Conservation (phyloP, 179 eudicot genomes). For the Corrigiola litoralis region DNA sequence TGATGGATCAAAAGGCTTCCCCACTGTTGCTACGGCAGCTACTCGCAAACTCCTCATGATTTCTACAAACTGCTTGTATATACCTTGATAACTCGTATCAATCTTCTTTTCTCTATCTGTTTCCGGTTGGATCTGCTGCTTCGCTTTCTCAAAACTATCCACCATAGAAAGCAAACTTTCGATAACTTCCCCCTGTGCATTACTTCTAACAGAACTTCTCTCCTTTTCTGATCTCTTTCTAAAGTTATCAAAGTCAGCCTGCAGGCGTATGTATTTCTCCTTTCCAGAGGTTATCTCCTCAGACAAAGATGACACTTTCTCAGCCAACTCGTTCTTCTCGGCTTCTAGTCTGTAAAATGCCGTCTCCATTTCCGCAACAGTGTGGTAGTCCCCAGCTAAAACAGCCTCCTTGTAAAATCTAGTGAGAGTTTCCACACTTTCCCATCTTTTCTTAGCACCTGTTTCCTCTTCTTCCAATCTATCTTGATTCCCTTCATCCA, state of each 20-base stretch:
- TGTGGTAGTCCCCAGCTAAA: conserved; percentile 49
- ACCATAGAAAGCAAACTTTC: conserved; percentile 89
- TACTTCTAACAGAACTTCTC: conserved; percentile 46
- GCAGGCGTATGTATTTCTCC: conserved; percentile 70
- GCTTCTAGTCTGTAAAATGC: conserved; percentile 43
- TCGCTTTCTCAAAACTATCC: conserved; percentile 90
- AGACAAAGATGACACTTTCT: conserved; percentile 44
- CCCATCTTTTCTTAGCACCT: conserved; percentile 22
- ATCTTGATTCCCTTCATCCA: conserved; percentile 31
- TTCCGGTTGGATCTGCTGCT: conserved; percentile 64
- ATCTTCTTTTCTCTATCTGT: conserved; percentile 80
- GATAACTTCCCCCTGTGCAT: conserved; percentile 85
- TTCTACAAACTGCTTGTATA: conserved; percentile 95
- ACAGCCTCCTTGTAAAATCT: conserved; percentile 69
- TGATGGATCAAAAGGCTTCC: conserved; percentile 90
- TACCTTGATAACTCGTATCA: conserved; percentile 90
- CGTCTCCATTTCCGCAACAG: conserved; percentile 59
- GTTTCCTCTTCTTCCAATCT: conserved; percentile 25
- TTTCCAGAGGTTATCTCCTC: conserved; percentile 63
- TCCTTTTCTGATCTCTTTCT: conserved; percentile 88
- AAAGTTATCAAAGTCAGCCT: conserved; percentile 94
- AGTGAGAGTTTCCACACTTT: conserved; percentile 45
- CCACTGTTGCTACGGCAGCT: conserved; percentile 68
- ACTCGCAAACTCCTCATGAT: conserved; percentile 81
- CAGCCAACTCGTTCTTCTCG: conserved; percentile 51